Evolutionary conservation across 805 yeast genomes (phyloP), one percentile per base, ranked within the genome.

Genomic region (Wickerhamomyces chaumierensis): DNA sequence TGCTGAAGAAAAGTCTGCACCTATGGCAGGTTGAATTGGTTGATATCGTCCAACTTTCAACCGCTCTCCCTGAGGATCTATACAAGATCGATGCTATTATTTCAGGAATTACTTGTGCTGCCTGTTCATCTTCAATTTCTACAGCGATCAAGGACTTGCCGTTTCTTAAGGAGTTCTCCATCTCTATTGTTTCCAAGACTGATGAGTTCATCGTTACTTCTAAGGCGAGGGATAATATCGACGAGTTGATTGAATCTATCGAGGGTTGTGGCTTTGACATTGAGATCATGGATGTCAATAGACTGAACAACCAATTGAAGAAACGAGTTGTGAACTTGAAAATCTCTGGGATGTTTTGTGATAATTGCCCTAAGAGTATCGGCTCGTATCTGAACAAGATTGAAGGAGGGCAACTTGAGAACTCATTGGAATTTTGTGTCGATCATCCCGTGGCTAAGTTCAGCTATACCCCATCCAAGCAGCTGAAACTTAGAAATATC

Each of bases 41-140:
- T 3, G 67, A 67, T 25, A 60, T 71, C 9, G 15, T n/a, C 15
- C 18, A 31, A 16, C 12, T 16, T 6, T 15, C 17, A 31, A 15
- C 9, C 9, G 7, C 17, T 9, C 9, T 5, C 5, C 9, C 9
- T 6, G 18, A 16, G 15, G 33, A 31, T 27, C 61, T 66, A 39
- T 70, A 62, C 47, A 69, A 68, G 47, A 71, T 78, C 8, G 61
- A 66, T 11, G 86, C 85, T 1, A 58, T 75, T 0, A 73, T 82
- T 34, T 82, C 80, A 11, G 90, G 88, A 3, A 80, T 81, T 55
- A 75, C 86, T 0, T 82, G 90, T 58, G 76, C 82, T 7, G 74
- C 85, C 0, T 79, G 92, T 56, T 75, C 75, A 1, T 66, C 66
- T 32, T 62, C 88, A 0, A 71, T 83, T 11, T 58, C 63, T 9